These are phyloP conservation scores for Gaeumannomyces tritici DNA, from an alignment of 2,329 filamentous ascomycete genomes.

Conservation along the genomic window DNA sequence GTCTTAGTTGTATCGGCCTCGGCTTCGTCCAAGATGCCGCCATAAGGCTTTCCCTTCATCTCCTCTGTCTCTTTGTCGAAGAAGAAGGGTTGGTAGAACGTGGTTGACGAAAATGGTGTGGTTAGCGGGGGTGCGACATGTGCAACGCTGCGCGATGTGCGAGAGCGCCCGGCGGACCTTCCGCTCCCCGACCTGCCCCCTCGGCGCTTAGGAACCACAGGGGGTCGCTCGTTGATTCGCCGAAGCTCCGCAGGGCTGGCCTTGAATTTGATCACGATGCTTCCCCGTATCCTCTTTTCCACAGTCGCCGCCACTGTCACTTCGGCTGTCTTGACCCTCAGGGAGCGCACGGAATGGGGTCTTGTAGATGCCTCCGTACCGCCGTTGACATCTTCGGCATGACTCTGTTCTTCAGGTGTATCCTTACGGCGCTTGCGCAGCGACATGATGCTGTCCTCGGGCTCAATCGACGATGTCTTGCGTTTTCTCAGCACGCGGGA, in stretches of 20 bases:
- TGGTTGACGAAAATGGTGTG: conserved; percentile 46
- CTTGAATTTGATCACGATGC: conserved; percentile 47
- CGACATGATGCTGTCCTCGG: conserved; percentile 42
- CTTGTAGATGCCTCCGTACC: conserved; percentile 20
- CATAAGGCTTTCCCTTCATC: conserved; percentile 85
- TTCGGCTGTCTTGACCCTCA: conserved; percentile 38
- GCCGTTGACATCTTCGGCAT: conserved; percentile 18
- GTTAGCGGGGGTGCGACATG: conserved; percentile 25
- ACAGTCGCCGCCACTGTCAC: conserved; percentile 29
- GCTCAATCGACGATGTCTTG: conserved; percentile 65
- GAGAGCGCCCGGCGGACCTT: background rate
- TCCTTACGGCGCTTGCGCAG: conserved; percentile 45
- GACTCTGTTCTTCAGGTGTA: conserved; percentile 30
- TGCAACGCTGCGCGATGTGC: background rate
- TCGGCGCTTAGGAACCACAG: background rate
- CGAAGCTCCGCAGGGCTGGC: conserved; percentile 49
- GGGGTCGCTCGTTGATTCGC: background rate
- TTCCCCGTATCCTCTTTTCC: conserved; percentile 28
- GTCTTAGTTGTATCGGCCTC: conserved; percentile 91
- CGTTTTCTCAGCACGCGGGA: conserved; percentile 74
- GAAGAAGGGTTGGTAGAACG: conserved; percentile 72
- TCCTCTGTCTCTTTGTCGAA: conserved; percentile 86
- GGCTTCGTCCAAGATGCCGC: conserved; percentile 78
- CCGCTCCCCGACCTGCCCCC: background rate
- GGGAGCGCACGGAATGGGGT: conserved; percentile 43